These are phyloP conservation scores for Leccinum olivaceopallidum DNA, from an alignment of 768 basidiomycete species.

Conservation along the genomic window DNA sequence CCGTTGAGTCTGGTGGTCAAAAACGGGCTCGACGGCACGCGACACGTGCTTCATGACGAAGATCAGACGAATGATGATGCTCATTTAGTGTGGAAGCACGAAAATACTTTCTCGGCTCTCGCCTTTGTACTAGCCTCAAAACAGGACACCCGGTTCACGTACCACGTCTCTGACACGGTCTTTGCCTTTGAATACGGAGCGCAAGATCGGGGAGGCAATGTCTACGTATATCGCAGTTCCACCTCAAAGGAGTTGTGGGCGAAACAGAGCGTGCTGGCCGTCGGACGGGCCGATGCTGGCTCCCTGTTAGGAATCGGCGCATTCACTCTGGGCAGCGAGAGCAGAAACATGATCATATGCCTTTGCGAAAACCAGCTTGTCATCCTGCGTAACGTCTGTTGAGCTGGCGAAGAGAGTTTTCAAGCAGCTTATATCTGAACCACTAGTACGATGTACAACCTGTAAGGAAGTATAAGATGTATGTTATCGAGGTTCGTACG, in stretches of 20 bases:
- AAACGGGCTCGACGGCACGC: constrained; percentile 70
- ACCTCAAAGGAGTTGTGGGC: constrained; percentile 56
- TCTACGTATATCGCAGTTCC: constrained; percentile 79
- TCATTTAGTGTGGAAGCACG: constrained; percentile 64
- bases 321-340: constrained; percentile 35
- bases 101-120: constrained; percentile 83
- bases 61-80: constrained; percentile 13
- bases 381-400: constrained; percentile 46
- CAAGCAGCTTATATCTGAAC: constrained; percentile 21
- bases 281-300: constrained; percentile 69
- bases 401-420: constrained; percentile 16
- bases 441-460: constrained; percentile 36
- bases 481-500: constrained; percentile 31
- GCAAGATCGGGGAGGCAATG: constrained; percentile 69
- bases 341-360: constrained; percentile 52
- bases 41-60: constrained; percentile 48
- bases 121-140: constrained; percentile 95
- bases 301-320: constrained; percentile 76
- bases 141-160: constrained; percentile 83
- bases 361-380: constrained; percentile 79
- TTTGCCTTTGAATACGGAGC: constrained; percentile 85
- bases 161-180: constrained; percentile 61
- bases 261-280: constrained; percentile 78
- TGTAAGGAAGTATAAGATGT: constrained; percentile 39
- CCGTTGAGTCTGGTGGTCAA: constrained; percentile 58